A percentile compares a stretch with the other conserved stretches of the same genome.
Conservation (phyloP, 495 filamentous ascomycete species). For the Astrocystis sublimbata region DNA sequence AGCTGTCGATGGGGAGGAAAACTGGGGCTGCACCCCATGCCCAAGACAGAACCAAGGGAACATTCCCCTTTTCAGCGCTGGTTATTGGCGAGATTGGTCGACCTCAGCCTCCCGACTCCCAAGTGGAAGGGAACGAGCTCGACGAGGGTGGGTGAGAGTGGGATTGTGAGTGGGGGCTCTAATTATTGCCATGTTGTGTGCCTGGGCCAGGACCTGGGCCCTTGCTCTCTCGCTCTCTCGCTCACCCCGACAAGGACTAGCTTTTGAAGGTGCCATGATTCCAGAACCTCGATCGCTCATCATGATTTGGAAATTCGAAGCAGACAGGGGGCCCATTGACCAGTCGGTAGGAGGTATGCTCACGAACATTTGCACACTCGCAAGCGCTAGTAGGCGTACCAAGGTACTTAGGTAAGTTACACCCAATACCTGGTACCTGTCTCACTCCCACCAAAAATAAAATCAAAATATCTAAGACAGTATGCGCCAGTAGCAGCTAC, state of each 20-base stretch:
- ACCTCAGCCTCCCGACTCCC: slow-evolving; percentile 11
- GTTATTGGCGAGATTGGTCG: background rate
- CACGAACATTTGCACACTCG: too few relatives aligned
- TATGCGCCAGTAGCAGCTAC: too few relatives aligned
- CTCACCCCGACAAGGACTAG: slow-evolving; percentile 11
- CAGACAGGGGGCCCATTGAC: background rate
- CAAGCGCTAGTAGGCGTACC: too few relatives aligned
- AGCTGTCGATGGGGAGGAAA: background rate
- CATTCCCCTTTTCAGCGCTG: background rate
- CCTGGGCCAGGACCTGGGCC: too few relatives aligned
- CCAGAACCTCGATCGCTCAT: slow-evolving; percentile 11
- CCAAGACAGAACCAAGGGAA: background rate
- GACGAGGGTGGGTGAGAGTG: too few relatives aligned
- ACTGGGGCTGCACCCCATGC: background rate
- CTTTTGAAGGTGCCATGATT: background rate
- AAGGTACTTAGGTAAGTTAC: too few relatives aligned
- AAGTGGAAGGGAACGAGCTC: background rate
- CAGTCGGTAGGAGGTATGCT: too few relatives aligned
- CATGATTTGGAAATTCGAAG: slow-evolving; percentile 7
- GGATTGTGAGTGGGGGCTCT: background rate
- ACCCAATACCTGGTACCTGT: too few relatives aligned
- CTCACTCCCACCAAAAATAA: too few relatives aligned
- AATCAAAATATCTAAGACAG: too few relatives aligned
- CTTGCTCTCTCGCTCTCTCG: background rate
- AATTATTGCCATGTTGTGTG: slow-evolving; percentile 12